Evolutionary conservation across 257 asterid genomes (phyloP), one percentile per base, ranked within the genome.

Genomic region (Verbascum thapsus): DNA sequence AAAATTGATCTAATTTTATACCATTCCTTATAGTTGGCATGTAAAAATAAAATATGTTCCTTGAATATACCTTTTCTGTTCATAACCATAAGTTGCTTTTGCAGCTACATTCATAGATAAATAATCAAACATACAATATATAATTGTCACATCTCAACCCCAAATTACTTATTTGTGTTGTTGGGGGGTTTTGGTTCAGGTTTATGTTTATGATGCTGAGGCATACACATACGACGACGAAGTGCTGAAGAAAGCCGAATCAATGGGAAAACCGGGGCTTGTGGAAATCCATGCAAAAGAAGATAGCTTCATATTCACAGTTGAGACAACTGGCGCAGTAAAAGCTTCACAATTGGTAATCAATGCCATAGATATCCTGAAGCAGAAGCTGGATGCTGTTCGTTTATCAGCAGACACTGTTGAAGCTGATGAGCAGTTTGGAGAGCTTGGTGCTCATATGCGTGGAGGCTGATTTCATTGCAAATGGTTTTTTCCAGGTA

Each of bases 381-480:
- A 94, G 76, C 95, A 80, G 77, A 94, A 94, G 76, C 53, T 90
- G 76, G 99, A 94, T 63, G 96, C 96, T 7, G 98, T 94, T 59
- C 95, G 96, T 59, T 60, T 94, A 79, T 90, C 99, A 0, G 87
- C 95, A 10, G 99, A 90, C 79, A n/a, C n/a, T n/a, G n/a, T n/a
- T n/a, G n/a, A n/a, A n/a, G n/a, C n/a, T n/a, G n/a, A n/a, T n/a
- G n/a, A n/a, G n/a, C n/a, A n/a, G n/a, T n/a, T n/a, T n/a, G 94
- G 95, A 9, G 99, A 94, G 76, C 70, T 94, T 91, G 99, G 98
- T 50, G 99, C 96, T 8, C 99, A 94, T 76, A 85, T 94, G 97
- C 95, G 98, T 10, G 99, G 99, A 8, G 96, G 98, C 8, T 92
- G 81, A 91, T 63, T 44, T 38, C 16, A 26, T 15, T 13, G 47